phyloP scores from a whole-genome alignment of 2,329 filamentous ascomycete genomes.

The Beauveria sp. region DNA sequence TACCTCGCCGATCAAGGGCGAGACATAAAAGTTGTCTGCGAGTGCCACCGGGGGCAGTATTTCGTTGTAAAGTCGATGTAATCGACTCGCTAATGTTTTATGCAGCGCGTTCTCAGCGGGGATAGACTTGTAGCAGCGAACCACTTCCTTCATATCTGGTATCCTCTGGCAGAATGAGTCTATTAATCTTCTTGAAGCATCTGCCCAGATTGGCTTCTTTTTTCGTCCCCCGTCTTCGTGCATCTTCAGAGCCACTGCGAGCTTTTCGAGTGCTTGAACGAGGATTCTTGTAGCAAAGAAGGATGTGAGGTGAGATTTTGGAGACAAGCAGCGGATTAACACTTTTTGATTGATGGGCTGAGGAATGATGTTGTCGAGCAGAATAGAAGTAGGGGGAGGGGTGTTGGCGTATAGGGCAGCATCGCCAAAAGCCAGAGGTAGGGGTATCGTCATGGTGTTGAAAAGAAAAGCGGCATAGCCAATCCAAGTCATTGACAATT shows the following conservation, averaged over 20 bases:
- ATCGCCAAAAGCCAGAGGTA: slow-evolving; percentile 67
- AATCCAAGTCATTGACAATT: slow-evolving; percentile 88
- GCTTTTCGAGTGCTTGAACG: slow-evolving; percentile 70
- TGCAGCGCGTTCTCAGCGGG: slow-evolving; percentile 63
- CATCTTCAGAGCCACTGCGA: slow-evolving; percentile 55
- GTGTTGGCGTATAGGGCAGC: slow-evolving; percentile 50
- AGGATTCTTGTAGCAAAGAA: slow-evolving; percentile 80
- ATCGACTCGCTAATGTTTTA: slow-evolving; percentile 67
- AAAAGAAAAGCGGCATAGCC: slow-evolving; percentile 87
- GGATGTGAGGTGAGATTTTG: slow-evolving; percentile 69
- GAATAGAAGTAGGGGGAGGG: slow-evolving; percentile 70
- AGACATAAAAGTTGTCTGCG: slow-evolving; percentile 82
- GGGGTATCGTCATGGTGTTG: slow-evolving; percentile 64
- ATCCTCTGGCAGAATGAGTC: slow-evolving; percentile 71
- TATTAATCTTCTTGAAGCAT: slow-evolving; percentile 59
- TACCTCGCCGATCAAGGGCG: slow-evolving; percentile 62
- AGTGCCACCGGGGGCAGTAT: slow-evolving; percentile 71
- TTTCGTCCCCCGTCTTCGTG: slow-evolving; percentile 40
- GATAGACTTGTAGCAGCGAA: slow-evolving; percentile 64
- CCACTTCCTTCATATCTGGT: slow-evolving; percentile 74
- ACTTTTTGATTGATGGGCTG: slow-evolving; percentile 73
- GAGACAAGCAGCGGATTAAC: slow-evolving; percentile 69
- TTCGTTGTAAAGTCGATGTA: slow-evolving; percentile 80
- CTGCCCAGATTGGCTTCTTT: slow-evolving; percentile 51
- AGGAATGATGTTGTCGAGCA: slow-evolving; percentile 82